phyloP scores from a whole-genome alignment of 2,329 filamentous ascomycete genomes.

The Colletotrichum viniferum region DNA sequence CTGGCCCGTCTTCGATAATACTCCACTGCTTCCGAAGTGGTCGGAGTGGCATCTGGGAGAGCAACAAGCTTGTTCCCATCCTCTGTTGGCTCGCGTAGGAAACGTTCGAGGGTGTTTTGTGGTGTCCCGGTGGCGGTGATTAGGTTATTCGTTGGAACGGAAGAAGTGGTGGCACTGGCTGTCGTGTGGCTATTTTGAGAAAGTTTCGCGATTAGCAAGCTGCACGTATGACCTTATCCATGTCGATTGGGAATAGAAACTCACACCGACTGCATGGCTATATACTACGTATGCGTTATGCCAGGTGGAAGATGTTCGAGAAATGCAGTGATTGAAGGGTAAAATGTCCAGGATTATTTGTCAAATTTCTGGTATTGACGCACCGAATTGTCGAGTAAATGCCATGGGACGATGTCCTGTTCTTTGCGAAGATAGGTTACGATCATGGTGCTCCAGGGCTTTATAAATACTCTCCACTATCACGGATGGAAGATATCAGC shows the following conservation, averaged over 20 bases:
- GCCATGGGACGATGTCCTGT: not conserved
- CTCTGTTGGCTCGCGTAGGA: not conserved
- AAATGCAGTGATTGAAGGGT: not conserved
- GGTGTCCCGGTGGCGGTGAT: accelerated
- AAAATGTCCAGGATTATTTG: not conserved
- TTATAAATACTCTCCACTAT: not conserved
- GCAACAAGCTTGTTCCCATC: not conserved
- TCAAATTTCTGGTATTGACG: accelerated
- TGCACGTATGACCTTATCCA: too few relatives aligned
- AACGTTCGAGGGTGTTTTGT: not conserved
- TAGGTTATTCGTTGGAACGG: not conserved
- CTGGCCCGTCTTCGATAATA: not conserved
- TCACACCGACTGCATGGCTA: not conserved
- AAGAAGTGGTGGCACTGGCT: not conserved
- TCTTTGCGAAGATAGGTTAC: accelerated
- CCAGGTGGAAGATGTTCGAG: not conserved
- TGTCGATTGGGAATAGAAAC: not conserved
- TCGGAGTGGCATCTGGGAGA: not conserved
- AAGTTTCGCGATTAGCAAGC: not conserved
- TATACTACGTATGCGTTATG: not conserved
- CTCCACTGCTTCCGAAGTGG: not conserved
- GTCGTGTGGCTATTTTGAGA: not conserved
- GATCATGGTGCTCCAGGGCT: not conserved
- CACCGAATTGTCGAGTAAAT: accelerated
- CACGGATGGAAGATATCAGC: not conserved